Evolutionary conservation across 805 yeast species (phyloP), one percentile per base, ranked within the genome.

Genomic region (Nakazawaea peltata): DNA sequence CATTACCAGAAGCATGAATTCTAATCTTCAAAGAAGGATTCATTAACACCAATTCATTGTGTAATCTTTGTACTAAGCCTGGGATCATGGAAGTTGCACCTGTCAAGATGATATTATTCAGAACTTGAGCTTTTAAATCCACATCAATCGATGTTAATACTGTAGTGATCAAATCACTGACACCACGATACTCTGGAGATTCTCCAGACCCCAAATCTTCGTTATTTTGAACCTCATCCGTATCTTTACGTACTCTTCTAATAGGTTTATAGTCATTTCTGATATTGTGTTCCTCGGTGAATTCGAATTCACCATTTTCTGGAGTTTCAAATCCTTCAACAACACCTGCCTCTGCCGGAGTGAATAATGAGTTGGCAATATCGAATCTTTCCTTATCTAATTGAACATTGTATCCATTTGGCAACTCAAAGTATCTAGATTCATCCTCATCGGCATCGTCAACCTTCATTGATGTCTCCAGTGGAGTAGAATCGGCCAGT

Each of bases 21-120:
- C 96, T 67, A 28, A 87, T 77, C 56, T 88, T 88, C 45, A 87
- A 65, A 25, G 94, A 94, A 5, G 96, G 95, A 48, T 87, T 77
- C 40, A 69, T 61, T 34, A 67, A 64, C 21, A 77, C 69, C 36
- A 88, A 60, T 47, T 87, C 96, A 30, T 70, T 63, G 54, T 78
- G 74, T 40, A 88, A 56, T 43, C 94, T 63, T 47, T 85, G 94
- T 14, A 81, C 79, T 36, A 87, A 60, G 5, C 92, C 94, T 11
- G 94, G 94, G 14, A 84, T 67, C 39, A 84, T 66, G 6, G 94
- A 79, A 0, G 80, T 67, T 3, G 94, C 83, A 16, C 97, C 97
- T 0, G 94, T 85, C 18, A 88, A 67, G 13, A 88, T 82, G 36
- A 88, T 79, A 51, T 87, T 87, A 57, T 86, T 90, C 0, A 95